These are phyloP conservation scores for Talaromyces sp. DNA, from an alignment of 2,329 filamentous ascomycete genomes.

Conservation along the genomic window DNA sequence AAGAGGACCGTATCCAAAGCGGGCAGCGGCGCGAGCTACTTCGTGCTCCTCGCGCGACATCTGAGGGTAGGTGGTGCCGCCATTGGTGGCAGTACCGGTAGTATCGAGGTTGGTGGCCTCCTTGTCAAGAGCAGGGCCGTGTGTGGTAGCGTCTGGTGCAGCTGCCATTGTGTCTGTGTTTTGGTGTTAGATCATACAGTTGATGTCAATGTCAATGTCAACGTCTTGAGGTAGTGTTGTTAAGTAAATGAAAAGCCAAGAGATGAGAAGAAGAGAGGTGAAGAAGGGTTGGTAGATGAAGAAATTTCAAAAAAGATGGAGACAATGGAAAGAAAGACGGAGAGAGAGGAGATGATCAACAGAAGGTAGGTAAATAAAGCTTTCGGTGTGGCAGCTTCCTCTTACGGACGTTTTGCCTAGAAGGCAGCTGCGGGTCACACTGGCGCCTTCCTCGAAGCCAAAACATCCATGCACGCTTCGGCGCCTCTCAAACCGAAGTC, in stretches of 20 bases:
- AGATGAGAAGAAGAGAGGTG: background rate
- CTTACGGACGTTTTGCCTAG: constrained; percentile 1
- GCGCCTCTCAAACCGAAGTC: background rate
- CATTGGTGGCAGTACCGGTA: constrained; percentile 14
- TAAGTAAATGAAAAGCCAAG: background rate
- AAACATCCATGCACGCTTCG: background rate
- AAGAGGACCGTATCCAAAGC: constrained; percentile 51
- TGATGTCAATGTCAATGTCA: background rate
- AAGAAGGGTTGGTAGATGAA: background rate
- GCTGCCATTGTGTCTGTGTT: background rate
- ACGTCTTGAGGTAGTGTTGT: background rate
- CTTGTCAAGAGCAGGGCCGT: constrained; percentile 9
- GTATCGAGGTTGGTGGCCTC: constrained; percentile 9
- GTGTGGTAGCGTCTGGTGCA: constrained; percentile 4
- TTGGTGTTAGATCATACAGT: background rate
- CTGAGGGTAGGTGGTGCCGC: constrained; percentile 24
- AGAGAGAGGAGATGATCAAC: background rate
- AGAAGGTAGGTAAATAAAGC: constrained; percentile 6
- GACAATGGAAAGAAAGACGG: background rate
- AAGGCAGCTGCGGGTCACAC: background rate
- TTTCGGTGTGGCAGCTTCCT: background rate
- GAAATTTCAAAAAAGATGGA: background rate
- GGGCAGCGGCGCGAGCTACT: constrained; percentile 43
- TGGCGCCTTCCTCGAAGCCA: background rate
- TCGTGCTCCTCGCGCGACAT: constrained; percentile 45